Evolutionary conservation across 2,329 filamentous ascomycete genomes (phyloP).

Genomic region (Anisogramma anomala): DNA sequence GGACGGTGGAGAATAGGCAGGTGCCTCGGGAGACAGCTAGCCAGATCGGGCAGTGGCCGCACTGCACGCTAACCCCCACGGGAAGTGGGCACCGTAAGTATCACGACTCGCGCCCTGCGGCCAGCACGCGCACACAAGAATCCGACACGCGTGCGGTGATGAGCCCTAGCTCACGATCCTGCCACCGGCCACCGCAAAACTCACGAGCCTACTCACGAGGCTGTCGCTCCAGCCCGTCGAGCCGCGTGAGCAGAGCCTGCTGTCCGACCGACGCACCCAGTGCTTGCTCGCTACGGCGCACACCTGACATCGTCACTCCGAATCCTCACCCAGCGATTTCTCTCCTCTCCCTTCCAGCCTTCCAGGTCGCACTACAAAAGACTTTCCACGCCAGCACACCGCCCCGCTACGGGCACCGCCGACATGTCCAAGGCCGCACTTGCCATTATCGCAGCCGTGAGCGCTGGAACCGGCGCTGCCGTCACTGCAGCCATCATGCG

Average conservation of each 20-base stretch:
- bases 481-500: conserved; percentile 56
- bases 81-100: too few relatives aligned
- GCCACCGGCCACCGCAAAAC: too few relatives aligned
- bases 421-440: conserved; percentile 70
- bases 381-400: neutral
- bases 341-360: neutral
- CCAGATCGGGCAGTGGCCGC: too few relatives aligned
- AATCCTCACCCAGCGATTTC: neutral
- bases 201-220: too few relatives aligned
- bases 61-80: too few relatives aligned
- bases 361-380: conserved; percentile 12
- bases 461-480: conserved; percentile 65
- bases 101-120: too few relatives aligned
- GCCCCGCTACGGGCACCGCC: conserved; percentile 12
- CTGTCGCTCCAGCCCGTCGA: conserved; percentile 7
- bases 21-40: too few relatives aligned
- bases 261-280: neutral
- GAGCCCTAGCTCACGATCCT: too few relatives aligned
- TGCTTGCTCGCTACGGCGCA: conserved; percentile 8
- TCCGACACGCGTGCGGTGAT: too few relatives aligned
- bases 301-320: conserved; percentile 14
- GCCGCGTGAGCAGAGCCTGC: conserved; percentile 7
- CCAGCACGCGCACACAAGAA: too few relatives aligned
- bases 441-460: conserved; percentile 62
- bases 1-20: too few relatives aligned